Base-by-base conservation (phyloP, 345 rosid genomes). In the Gossypium rotundifolium region DNA sequence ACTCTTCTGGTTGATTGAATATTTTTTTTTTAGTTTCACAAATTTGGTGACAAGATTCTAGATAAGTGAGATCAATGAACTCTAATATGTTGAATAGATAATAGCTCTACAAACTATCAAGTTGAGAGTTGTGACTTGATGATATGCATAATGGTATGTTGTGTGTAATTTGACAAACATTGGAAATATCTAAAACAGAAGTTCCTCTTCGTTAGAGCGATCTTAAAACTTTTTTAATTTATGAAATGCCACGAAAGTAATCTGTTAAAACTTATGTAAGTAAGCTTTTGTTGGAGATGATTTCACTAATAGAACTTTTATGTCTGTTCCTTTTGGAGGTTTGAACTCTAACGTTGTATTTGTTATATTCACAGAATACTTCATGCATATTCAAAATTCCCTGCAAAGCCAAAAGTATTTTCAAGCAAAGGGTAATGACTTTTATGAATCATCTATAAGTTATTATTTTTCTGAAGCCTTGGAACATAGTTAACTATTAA, bases 341-440 rank as follows among this genome's bases (percentile, higher is more conserved):
- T 72, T 58, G 48, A 4, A 58, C 23, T 44, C 2, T 60, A 46
- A 46, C n/a, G 3, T 23, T 17, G 0, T 20, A 12, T 25, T 74
- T 77, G 9, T 17, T 76, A 7, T 10, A 59, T 73, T 74, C 49
- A 44, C 87, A 89, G 90, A 86, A 85, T 89, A 70, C 86, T 87
- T 46, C 81, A 75, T 71, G 88, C 91, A 2, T 89, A 83, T 80
- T 81, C 90, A 58, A 89, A 89, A 79, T 79, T 83, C 71, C 93
- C 91, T 45, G 71, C 85, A 71, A 89, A 89, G 66, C 80, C 85
- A 70, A 86, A 82, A 49, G 80, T 77, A 63, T 53, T 86, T 42
- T 74, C 88, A 70, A 78, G 75, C 79, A 83, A 88, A 84, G 82
- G 89, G 91, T 87, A 79, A 78, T 71, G 45, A 40, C 46, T 48